Base-by-base conservation (phyloP, 768 basidiomycete genomes). In the Strobilomyces dryophilus region DNA sequence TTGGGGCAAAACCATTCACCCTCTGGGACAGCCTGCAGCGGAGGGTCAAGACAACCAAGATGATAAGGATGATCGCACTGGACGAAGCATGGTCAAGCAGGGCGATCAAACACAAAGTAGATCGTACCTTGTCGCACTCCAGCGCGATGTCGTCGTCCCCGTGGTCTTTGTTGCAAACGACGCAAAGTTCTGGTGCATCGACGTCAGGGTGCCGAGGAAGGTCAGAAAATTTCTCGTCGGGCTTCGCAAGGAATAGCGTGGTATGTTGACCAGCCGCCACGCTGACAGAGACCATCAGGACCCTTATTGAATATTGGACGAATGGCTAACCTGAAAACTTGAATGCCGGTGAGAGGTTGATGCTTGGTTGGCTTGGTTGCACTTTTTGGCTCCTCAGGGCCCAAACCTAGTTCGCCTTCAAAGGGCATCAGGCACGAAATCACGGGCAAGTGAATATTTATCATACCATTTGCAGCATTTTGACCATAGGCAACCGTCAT, bases 21-120 rank as follows among this genome's bases (percentile, higher is more conserved):
- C 32, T 89, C 87, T 0, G 95, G 95, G 17, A 95, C 74, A 5
- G 77, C 81, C 15, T 73, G 67, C 43, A 98, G 71, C 2, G 93
- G 91, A 17, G 93, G 92, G 40, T 75, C 72, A 42, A 95, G 80
- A 68, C 95, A 98, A 12, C 76, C 76, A 14, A 89, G 75, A 68
- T 98, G 95, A 68, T 87, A 95, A 1, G 92, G 90, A 40, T 79
- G 76, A 65, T 98, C 95, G 65, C 95, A 98, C 89, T 95, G 53
- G 51, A 10, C 14, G 27, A 49, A 34, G 31, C 21, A 43, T 41
- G 21, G 51, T 60, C 40, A 56, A 48, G 50, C 21, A 45, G 5
- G 20, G 44, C 24, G 39, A 37, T 43, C 7, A 17, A 47, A 44
- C 4, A 26, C 18, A 20, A 8, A 47, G 0, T 36, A 21, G 40